Evolutionary conservation across 495 filamentous ascomycete species (phyloP).

Genomic region (Hypoxylon cercidicola): DNA sequence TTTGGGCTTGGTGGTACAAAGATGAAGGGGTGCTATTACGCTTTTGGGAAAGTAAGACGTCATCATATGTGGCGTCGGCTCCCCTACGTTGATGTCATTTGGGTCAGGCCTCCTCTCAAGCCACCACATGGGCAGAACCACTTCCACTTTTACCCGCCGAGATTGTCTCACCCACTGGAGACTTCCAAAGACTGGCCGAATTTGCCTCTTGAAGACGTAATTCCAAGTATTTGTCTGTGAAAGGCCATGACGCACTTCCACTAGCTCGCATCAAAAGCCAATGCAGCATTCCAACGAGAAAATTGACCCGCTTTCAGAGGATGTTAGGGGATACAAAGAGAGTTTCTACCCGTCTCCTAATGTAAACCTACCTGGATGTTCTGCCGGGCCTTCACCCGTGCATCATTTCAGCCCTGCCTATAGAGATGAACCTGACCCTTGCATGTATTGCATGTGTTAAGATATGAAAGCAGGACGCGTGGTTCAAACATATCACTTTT

Average conservation of each 20-base stretch:
- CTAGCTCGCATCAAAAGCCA: not conserved
- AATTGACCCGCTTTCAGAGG: not conserved
- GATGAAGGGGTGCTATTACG: constrained; percentile 19
- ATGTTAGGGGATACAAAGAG: too few relatives aligned
- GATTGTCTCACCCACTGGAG: not conserved
- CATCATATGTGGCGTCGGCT: constrained; percentile 27
- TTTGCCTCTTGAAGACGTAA: constrained; percentile 31
- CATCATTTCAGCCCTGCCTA: constrained; percentile 19
- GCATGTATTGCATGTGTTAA: too few relatives aligned
- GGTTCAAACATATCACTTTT: too few relatives aligned
- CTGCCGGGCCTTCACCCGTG: constrained; percentile 7
- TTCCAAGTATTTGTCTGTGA: not conserved
- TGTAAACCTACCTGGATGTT: not conserved
- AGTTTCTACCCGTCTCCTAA: too few relatives aligned
- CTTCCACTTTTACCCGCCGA: constrained; percentile 2
- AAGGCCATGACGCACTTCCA: constrained; percentile 26
- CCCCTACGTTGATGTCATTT: constrained; percentile 38
- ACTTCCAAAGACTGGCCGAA: not conserved
- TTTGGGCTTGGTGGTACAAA: constrained; percentile 31
- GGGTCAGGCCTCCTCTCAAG: constrained; percentile 7
- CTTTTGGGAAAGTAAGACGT: constrained; percentile 42
- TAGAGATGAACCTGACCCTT: too few relatives aligned
- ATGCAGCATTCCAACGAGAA: not conserved
- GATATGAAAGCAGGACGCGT: too few relatives aligned
- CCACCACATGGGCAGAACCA: not conserved